Evolutionary conservation across 805 yeast species (phyloP).

Genomic region (Candida montana): DNA sequence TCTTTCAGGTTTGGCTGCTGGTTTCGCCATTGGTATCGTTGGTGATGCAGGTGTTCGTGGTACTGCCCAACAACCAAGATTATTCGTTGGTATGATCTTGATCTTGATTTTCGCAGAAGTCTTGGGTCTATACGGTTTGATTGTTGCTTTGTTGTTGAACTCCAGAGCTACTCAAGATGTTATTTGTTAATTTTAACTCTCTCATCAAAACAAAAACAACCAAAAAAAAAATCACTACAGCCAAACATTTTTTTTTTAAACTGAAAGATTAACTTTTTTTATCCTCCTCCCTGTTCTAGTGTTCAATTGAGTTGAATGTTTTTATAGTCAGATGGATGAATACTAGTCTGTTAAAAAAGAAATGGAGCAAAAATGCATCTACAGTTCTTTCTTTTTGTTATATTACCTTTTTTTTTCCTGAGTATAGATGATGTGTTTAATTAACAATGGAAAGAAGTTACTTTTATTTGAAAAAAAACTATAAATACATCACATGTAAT

Average conservation of each 20-base stretch:
- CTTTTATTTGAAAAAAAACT: neutral
- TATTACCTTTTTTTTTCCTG: neutral
- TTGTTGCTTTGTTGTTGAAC: constrained; percentile 96
- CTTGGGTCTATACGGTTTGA: constrained; percentile 95
- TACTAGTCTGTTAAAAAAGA: no score
- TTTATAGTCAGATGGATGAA: neutral
- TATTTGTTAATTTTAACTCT: constrained; percentile 52
- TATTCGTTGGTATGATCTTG: constrained; percentile 97
- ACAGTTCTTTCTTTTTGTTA: neutral
- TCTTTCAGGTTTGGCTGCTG: constrained; percentile 95
- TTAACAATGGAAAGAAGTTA: constrained; percentile 2
- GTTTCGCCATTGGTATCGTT: constrained; percentile 98
- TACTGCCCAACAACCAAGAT: constrained; percentile 96
- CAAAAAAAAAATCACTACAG: neutral
- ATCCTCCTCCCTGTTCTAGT: neutral
- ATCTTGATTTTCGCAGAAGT: constrained; percentile 99
- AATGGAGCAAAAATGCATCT: neutral
- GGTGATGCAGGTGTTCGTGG: constrained; percentile 99
- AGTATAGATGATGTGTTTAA: constrained; percentile 3
- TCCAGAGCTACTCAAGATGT: constrained; percentile 96
- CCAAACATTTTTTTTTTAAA: no score
- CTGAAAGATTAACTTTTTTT: neutral
- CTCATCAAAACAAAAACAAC: neutral
- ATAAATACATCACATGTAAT: neutral
- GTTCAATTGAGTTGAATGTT: constrained; percentile 2